Evolutionary conservation across 2,329 filamentous ascomycete species (phyloP).

Genomic region (Aureobasidium sp.): DNA sequence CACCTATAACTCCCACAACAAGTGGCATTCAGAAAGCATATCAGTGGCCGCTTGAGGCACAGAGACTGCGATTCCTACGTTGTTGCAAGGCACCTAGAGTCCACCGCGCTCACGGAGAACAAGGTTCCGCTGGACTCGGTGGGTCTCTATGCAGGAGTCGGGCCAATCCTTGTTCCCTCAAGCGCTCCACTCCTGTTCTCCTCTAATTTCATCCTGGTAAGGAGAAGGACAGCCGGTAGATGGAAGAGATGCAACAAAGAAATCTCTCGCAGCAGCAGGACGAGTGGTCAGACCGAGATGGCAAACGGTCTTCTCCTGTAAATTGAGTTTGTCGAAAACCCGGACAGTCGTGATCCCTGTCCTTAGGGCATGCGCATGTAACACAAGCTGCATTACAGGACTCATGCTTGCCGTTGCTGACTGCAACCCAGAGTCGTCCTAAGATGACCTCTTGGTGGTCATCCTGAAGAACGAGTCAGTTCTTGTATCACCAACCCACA

Average conservation of each 20-base stretch:
- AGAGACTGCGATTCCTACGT: neutral
- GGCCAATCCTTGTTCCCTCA: neutral
- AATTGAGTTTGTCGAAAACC: neutral
- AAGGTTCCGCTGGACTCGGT: neutral
- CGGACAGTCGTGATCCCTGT: neutral
- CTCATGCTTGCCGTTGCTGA: neutral
- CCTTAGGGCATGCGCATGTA: neutral
- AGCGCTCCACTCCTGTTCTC: neutral
- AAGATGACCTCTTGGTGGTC: neutral
- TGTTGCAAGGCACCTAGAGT: neutral
- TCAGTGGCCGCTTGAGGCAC: neutral
- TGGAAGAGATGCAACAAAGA: neutral
- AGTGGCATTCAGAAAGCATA: neutral
- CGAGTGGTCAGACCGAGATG: neutral
- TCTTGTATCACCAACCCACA: neutral
- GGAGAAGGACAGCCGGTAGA: neutral
- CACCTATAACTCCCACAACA: neutral
- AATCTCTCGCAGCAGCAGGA: neutral
- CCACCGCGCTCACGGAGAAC: neutral
- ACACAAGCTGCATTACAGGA: neutral
- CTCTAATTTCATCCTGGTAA: neutral
- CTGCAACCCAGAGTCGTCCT: neutral
- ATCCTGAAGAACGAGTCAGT: neutral
- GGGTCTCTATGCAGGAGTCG: slow-evolving; percentile 6
- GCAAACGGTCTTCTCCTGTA: neutral